Evolutionary conservation across 345 rosid species (phyloP).

Genomic region (Rubroshorea leprosula): DNA sequence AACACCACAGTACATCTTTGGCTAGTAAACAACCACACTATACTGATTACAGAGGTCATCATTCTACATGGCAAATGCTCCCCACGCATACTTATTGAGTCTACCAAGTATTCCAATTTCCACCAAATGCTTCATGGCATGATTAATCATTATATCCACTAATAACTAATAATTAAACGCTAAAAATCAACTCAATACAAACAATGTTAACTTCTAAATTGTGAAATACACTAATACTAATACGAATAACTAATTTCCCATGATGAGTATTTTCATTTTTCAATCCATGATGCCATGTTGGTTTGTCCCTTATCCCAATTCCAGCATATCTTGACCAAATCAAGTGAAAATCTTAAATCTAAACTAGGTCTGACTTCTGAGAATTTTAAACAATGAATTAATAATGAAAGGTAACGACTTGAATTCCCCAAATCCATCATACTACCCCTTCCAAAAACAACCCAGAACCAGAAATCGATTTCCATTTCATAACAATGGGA

Average conservation of each 20-base stretch:
- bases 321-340: conserved; percentile 1
- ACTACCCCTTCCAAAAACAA: background rate
- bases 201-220: background rate
- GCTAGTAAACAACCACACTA: conserved; percentile 6
- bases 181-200: background rate
- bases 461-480: conserved; percentile 7
- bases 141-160: background rate
- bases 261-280: background rate
- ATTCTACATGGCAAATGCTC: background rate
- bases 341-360: background rate
- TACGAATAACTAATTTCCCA: background rate
- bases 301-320: background rate
- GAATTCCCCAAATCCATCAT: background rate
- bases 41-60: background rate
- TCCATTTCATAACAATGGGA: too few species aligned
- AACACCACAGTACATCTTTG: background rate
- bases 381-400: background rate
- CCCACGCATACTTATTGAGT: background rate
- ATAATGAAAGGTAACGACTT: too few species aligned
- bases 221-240: background rate
- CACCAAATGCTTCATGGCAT: background rate
- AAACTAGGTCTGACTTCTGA: too few species aligned
- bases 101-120: background rate
- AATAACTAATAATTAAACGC: conserved; percentile 7
- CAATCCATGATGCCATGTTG: background rate